These are phyloP conservation scores for Hansenula anomala DNA, from an alignment of 1,139 yeast species.

Conservation along the genomic window DNA sequence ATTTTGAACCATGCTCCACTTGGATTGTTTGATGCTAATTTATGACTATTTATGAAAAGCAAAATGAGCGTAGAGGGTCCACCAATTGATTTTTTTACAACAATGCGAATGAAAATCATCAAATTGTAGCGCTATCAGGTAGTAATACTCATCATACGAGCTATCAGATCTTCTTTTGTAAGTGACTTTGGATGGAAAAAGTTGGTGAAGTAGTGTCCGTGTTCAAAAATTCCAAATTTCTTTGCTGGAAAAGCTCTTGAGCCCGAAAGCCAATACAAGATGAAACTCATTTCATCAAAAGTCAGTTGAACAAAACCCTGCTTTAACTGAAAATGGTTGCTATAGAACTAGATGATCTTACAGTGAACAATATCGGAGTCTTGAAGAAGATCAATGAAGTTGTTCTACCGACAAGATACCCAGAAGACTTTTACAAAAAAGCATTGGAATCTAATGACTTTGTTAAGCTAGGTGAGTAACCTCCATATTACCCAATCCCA, in stretches of 20 bases:
- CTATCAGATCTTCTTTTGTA: too few relatives aligned
- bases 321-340: slow-evolving; percentile 6
- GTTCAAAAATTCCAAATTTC: too few relatives aligned
- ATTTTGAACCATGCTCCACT: too few relatives aligned
- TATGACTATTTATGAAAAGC: slow-evolving; percentile 1
- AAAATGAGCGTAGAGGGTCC: too few relatives aligned
- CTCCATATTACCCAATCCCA: too few relatives aligned
- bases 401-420: slow-evolving; percentile 37
- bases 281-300: too few relatives aligned
- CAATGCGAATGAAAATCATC: too few relatives aligned
- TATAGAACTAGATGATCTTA: slow-evolving; percentile 50
- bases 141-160: too few relatives aligned
- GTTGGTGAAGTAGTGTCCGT: too few relatives aligned
- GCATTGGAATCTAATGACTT: slow-evolving; percentile 30
- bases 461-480: slow-evolving; percentile 24
- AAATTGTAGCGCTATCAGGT: too few relatives aligned
- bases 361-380: slow-evolving; percentile 49
- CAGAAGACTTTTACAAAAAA: slow-evolving; percentile 41
- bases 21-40: background rate
- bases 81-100: too few relatives aligned
- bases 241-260: background rate
- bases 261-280: background rate
- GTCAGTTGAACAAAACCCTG: background rate
- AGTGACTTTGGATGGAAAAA: too few relatives aligned
- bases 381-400: slow-evolving; percentile 44